Percentiles rank a stretch among this genome's conserved stretches.
These are phyloP conservation scores for Lichina pygmaea DNA, from an alignment of 495 filamentous ascomycete species.

Conservation along the genomic window DNA sequence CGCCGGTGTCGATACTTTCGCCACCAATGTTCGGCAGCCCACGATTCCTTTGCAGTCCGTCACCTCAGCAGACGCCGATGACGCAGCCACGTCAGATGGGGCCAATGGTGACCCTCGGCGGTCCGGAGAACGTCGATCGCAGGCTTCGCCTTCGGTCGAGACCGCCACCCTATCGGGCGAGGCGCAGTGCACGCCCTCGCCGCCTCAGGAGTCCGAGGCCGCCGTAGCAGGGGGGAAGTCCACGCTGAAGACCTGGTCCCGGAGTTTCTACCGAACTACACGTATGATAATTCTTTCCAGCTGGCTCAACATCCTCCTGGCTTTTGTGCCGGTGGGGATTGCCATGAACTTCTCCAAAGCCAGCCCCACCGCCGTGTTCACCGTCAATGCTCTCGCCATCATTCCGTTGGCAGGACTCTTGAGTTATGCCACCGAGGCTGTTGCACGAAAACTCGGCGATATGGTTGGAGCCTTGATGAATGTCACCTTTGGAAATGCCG, in stretches of 20 bases:
- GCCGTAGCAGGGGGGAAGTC: too few relatives aligned
- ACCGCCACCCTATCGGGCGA: too few relatives aligned
- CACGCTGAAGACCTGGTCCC: too few relatives aligned
- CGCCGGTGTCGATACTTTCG: constrained; percentile 13
- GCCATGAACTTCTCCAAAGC: constrained; percentile 19
- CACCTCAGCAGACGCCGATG: not conserved
- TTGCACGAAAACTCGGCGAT: constrained; percentile 52
- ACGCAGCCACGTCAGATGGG: too few relatives aligned
- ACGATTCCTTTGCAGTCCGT: not conserved
- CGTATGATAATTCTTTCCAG: constrained; percentile 33
- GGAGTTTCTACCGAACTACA: constrained; percentile 11
- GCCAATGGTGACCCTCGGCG: too few relatives aligned
- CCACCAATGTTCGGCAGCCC: constrained; percentile 3
- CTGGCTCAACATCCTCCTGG: constrained; percentile 52
- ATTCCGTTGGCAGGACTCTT: constrained; percentile 60
- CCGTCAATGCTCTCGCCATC: constrained; percentile 62
- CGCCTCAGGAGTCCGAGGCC: too few relatives aligned
- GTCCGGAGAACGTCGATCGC: too few relatives aligned
- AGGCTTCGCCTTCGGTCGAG: too few relatives aligned
- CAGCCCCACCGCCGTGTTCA: constrained; percentile 30
- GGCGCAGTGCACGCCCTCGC: too few relatives aligned
- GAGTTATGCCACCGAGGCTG: constrained; percentile 56
- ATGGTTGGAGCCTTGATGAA: constrained; percentile 62
- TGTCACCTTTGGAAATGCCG: constrained; percentile 72
- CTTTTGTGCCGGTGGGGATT: constrained; percentile 65